Evolutionary conservation across 2,329 filamentous ascomycete species (phyloP), one percentile per base, ranked within the genome.

Genomic region (Fusarium sp.): DNA sequence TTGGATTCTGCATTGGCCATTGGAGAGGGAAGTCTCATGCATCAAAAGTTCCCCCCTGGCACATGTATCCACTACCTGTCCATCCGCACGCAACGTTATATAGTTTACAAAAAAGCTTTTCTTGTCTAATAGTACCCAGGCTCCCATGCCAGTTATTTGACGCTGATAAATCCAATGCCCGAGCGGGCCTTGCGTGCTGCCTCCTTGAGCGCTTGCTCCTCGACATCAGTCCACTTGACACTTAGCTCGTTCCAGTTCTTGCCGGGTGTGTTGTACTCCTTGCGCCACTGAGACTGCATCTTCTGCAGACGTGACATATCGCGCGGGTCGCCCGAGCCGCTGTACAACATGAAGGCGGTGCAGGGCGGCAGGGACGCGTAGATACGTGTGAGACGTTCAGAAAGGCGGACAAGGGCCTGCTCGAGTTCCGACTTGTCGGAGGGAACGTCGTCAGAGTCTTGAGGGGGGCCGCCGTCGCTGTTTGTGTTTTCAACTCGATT

Each of bases 151-250:
- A 28, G 11, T 58, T 7, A 91, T 77, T 91, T 91, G 14, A 91
- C 87, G 2, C 81, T 82, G 49, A 91, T 79, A 72, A 91, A 91
- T 0, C 85, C 89, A 48, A 91, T 82, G 3, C 89, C 89, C 34
- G 86, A 83, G 46, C 89, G 82, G 10, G 89, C 89, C 45, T 79
- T 79, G 51, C 80, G 80, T 19, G 85, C 85, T 0, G 88, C 88
- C 72, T 79, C 82, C 72, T 82, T 85, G 68, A 91, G 79, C 36
- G 83, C 85, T 78, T 91, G 87, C 44, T 89, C 86, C 76, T 91
- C 89, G 0, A 76, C 79, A 71, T 91, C 89, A 11, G 88, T 91
- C 89, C 89, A 91, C 76, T 87, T 84, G 57, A 91, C 87, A 69
- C 83, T 87, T 34, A 91, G 79, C 65, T 89, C 78, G 75, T 91